Evolutionary conservation across 768 basidiomycete genomes (phyloP).

Genomic region (Psilocybe sp.): DNA sequence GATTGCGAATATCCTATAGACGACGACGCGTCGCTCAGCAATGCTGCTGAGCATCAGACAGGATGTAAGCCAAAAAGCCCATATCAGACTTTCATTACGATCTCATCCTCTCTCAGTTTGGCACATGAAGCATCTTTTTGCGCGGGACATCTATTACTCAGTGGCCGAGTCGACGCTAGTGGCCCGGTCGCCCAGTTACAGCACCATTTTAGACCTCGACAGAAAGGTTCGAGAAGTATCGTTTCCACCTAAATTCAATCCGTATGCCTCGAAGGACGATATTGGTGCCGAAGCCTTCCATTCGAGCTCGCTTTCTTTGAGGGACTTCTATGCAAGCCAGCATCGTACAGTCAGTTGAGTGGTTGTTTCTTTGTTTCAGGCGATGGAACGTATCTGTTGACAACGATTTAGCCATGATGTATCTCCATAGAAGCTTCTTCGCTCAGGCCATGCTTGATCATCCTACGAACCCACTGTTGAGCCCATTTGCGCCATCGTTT

Average conservation of each 20-base stretch:
- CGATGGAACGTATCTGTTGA: not conserved
- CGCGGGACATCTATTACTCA: constrained; percentile 44
- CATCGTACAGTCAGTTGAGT: constrained; percentile 57
- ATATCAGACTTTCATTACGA: not conserved
- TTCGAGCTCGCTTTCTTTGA: constrained; percentile 47
- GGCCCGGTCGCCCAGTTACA: constrained; percentile 44
- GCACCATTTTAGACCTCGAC: constrained; percentile 48
- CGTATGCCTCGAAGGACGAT: constrained; percentile 38
- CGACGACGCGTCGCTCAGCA: constrained; percentile 44
- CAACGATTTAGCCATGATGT: constrained; percentile 40
- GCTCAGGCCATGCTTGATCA: constrained; percentile 55
- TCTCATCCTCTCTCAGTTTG: constrained; percentile 37
- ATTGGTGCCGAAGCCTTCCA: constrained; percentile 45
- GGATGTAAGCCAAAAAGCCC: constrained; percentile 41
- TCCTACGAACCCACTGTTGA: constrained; percentile 50
- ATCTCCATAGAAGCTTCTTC: constrained; percentile 56
- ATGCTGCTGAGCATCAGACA: constrained; percentile 40
- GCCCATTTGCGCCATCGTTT: constrained; percentile 55
- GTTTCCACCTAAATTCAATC: constrained; percentile 44
- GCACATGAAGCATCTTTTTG: constrained; percentile 55
- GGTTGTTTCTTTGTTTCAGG: not conserved
- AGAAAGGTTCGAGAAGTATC: constrained; percentile 44
- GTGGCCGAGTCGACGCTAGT: constrained; percentile 48
- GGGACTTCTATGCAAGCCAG: constrained; percentile 55
- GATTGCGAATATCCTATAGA: constrained; percentile 62